Percentiles rank a stretch among this genome's conserved stretches.
Conservation (phyloP, 805 yeast genomes). For the Lipomyces japonicus region DNA sequence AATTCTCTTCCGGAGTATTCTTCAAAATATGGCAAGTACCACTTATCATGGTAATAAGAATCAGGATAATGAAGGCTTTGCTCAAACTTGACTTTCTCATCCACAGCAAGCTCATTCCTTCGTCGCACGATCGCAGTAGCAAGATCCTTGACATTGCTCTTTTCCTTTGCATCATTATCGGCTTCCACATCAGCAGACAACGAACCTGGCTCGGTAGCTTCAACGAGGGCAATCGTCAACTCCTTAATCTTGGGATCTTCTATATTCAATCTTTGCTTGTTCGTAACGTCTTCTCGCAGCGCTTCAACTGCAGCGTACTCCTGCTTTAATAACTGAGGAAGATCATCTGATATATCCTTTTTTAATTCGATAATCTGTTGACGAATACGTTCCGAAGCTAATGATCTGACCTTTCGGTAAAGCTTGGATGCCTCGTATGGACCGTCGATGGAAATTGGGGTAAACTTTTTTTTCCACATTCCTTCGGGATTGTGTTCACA, state of each 20-base stretch:
- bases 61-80: constrained; percentile 20
- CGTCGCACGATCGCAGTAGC: neutral
- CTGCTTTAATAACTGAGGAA: constrained; percentile 18
- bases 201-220: neutral
- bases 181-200: neutral
- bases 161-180: neutral
- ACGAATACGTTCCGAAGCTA: constrained; percentile 1
- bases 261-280: neutral
- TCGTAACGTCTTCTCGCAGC: neutral
- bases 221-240: neutral
- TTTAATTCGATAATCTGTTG: constrained; percentile 11
- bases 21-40: constrained; percentile 25
- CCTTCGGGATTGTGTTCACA: constrained; percentile 56
- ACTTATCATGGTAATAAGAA: constrained; percentile 26
- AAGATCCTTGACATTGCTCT: neutral
- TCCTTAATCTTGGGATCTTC: neutral
- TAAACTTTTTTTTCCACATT: constrained; percentile 45
- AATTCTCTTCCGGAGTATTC: constrained; percentile 35
- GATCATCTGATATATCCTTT: constrained; percentile 10
- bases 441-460: constrained; percentile 22
- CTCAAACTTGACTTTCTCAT: constrained; percentile 6
- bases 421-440: constrained; percentile 9
- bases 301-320: constrained; percentile 29
- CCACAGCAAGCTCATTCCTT: neutral
- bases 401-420: constrained; percentile 7